Base-by-base conservation (phyloP, 78 protist species). In the Andalucia godoyi region DNA sequence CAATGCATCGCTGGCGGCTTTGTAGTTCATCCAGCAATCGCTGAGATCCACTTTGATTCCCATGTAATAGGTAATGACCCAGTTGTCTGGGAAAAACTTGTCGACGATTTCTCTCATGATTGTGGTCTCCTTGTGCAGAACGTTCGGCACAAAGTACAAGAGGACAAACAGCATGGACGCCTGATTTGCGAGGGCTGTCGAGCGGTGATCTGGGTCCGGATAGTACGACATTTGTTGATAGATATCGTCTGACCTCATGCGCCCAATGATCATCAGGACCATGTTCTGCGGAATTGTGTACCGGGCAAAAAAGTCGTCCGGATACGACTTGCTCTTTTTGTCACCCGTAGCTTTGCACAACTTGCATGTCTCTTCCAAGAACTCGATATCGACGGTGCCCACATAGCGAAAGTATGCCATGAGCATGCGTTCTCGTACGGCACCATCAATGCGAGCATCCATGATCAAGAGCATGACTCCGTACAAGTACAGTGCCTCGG, bases 71-170 rank as follows among this genome's bases (percentile, higher is more conserved):
- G 95, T n/a, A 23, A 91, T 75, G 33, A 96, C 82, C 93, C 92
- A 94, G 72, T 92, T 94, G 79, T 92, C 97, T 36, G 81, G 78
- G 70, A 94, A 94, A 66, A 81, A 89, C 71, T 90, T 91, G 66
- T 89, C 95, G 45, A 94, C 97, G 49, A 95, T 86, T 71, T 91
- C 98, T 34, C 96, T 75, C 99, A 95, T 95, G 42, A 80, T 60
- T 45, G 95, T 46, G 79, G 46, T 27, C 61, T 85, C 80, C 18
- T 59, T 49, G 33, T 84, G 32, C 46, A 95, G 85, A 21, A 88
- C 65, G 33, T 77, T 72, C 3, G 97, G 97, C 29, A 46, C 87
- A 52, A 96, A 94, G 71, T 73, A 94, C 27, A 96, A 86, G 9
- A 94, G 74, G 4, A 93, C 64, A 74, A 86, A 94, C 30, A 94